Base-by-base conservation (phyloP, 805 yeast species). In the Saturnispora bothae region DNA sequence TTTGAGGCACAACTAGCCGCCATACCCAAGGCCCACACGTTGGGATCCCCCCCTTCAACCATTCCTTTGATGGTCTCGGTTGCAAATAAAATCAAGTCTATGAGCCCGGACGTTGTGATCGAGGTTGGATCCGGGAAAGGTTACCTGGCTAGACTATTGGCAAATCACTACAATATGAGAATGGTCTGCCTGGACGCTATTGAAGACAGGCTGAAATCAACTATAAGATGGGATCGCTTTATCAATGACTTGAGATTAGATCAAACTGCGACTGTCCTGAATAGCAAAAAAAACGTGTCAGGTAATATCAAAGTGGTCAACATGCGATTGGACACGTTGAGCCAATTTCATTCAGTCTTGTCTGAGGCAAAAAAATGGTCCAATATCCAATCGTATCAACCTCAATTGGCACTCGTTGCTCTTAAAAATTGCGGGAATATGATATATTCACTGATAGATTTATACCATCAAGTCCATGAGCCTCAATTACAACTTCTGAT, bases 71-170 rank as follows among this genome's bases (percentile, higher is more conserved):
- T 31, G 1, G 21, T 28, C 10, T 18, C 16, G n/a, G 14, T 19
- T 4, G 25, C 38, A 19, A 15, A 25, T 16, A 13, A 20, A 21
- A 20, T 26, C 4, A 4, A n/a, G 12, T 4, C n/a, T 16, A 12
- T n/a, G n/a, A 3, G 25, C 21, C 28, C 27, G 15, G 14, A 21
- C 5, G 21, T 22, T 4, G 36, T 53, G 0, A 33, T 55, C 10
- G 61, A 57, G 31, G 41, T 57, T 15, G 61, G 56, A 7, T 51
- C 60, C 1, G 61, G 61, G 4, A 57, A 54, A 33, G 60, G 60
- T 6, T 52, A 53, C 31, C 31, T 57, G 17, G 47, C 54, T 3
- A 41, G 60, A 13, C 35, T 57, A 4, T 32, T 57, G 9, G 40
- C 46, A 1, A 47, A 48, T 32, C 33, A 43, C 12, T 48, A 40